Evolutionary conservation across 208 protist genomes (phyloP), one percentile per base, ranked within the genome.

Genomic region (Leishmania gerbilli): DNA sequence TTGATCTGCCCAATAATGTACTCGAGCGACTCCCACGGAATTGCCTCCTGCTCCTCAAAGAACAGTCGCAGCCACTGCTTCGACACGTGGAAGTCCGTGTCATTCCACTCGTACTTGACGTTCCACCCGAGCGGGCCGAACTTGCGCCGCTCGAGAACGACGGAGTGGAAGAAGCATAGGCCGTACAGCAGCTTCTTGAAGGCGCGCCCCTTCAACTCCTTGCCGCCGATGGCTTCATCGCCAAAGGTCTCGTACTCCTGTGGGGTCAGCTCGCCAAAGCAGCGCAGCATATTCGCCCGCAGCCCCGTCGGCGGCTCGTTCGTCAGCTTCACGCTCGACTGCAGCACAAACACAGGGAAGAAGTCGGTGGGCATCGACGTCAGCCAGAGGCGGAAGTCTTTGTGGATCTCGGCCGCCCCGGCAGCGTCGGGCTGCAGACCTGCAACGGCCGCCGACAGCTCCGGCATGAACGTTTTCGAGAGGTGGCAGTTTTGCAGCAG

Each of bases 1-100:
- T 99, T 98, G 84, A 99, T 99, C 79, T 99, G 93, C 31, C 99
- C 99, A 78, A 99, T 99, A 74, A 99, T 97, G 91, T 99, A 99
- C 72, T 96, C 93, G 21, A 99, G 87, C 42, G 98, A 98, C 72
- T 99, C 93, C 97, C 98, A 99, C 64, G 98, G 98, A 72, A 99
- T 98, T 24, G 90, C 83, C 40, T 96, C 92, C 76, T 99, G 95
- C 82, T 99, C 96, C 79, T 98, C 92, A 60, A 99, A 94, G 88
- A 99, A 99, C 86, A 99, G 97, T 40, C 92, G 86, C 75, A 99
- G 91, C 94, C 97, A 98, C 83, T 98, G 89, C 79, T 97, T 95
- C 24, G 96, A 98, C 24, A 99, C 97, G 72, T 98, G 87, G 65
- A 99, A 96, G 89, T 99, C 99, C 2, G 97, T 98, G 76, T 99